Conservation (phyloP, 2,329 filamentous ascomycete species). For the Colletotrichum sp. region DNA sequence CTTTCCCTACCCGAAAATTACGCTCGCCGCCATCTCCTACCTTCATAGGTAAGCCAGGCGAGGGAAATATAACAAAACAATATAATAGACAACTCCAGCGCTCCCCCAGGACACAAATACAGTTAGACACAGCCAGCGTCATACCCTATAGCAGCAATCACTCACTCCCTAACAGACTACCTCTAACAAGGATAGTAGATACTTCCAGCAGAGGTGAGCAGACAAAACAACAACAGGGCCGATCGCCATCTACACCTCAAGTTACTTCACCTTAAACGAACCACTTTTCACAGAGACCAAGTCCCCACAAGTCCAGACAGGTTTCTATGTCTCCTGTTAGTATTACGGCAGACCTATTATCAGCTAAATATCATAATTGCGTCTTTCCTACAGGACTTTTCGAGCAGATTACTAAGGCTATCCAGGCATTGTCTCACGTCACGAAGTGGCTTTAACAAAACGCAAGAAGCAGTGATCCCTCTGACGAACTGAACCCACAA, state of each 20-base stretch:
- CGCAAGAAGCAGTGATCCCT: too few species aligned
- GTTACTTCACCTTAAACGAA: background rate
- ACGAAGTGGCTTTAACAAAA: too few species aligned
- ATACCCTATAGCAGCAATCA: background rate
- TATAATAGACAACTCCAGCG: background rate
- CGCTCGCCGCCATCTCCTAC: background rate
- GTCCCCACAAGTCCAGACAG: background rate
- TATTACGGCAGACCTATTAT: background rate
- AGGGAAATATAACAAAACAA: background rate
- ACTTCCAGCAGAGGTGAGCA: background rate
- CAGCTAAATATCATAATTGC: background rate
- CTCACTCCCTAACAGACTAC: background rate
- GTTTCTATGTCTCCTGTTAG: background rate
- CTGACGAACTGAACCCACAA: too few species aligned
- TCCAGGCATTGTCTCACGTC: too few species aligned
- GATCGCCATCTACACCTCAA: background rate
- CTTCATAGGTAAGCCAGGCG: background rate
- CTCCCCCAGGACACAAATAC: background rate
- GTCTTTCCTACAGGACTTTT: background rate
- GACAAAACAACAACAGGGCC: background rate
- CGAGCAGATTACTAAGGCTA: too few species aligned
- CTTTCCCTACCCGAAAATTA: too few species aligned
- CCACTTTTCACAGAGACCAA: background rate
- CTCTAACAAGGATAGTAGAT: background rate
- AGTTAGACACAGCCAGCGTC: background rate